Evolutionary conservation across 2,329 filamentous ascomycete species (phyloP).

Genomic region (Xylaria hypoxylon): DNA sequence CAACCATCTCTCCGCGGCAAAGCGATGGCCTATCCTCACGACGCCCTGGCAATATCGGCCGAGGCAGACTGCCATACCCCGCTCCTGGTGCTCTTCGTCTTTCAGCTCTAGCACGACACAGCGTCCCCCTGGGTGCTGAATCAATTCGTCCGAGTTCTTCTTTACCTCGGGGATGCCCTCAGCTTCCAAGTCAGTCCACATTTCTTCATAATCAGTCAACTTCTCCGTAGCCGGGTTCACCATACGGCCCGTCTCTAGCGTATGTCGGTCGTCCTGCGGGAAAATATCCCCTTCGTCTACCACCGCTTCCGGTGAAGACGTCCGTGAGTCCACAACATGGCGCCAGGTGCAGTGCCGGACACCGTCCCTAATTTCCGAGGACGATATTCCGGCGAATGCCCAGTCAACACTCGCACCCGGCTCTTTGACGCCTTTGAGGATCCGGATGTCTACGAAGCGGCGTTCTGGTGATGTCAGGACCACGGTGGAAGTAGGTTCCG

Average conservation of each 20-base stretch:
- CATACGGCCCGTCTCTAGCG: slow-evolving; percentile 70
- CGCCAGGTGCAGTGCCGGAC: slow-evolving; percentile 60
- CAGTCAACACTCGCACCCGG: slow-evolving; percentile 65
- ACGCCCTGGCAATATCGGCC: slow-evolving; percentile 69
- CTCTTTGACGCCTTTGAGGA: slow-evolving; percentile 51
- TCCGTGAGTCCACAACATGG: slow-evolving; percentile 71
- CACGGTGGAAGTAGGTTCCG: slow-evolving; percentile 72
- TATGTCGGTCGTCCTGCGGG: slow-evolving; percentile 49
- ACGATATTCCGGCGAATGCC: slow-evolving; percentile 71
- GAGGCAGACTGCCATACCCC: slow-evolving; percentile 66
- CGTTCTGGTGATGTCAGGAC: slow-evolving; percentile 70
- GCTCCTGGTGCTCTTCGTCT: slow-evolving; percentile 47
- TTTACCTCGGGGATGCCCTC: slow-evolving; percentile 45
- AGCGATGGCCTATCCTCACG: slow-evolving; percentile 56
- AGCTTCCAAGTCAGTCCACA: slow-evolving; percentile 66
- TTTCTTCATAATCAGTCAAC: slow-evolving; percentile 71
- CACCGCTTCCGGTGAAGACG: slow-evolving; percentile 50
- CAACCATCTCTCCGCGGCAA: slow-evolving; percentile 68
- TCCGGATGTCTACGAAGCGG: slow-evolving; percentile 72
- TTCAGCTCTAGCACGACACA: slow-evolving; percentile 58
- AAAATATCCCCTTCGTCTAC: slow-evolving; percentile 69
- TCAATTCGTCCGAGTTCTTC: background rate
- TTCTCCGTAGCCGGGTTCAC: slow-evolving; percentile 65
- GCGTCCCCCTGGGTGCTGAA: slow-evolving; percentile 28
- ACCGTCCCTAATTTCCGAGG: slow-evolving; percentile 49